Evolutionary conservation across 768 basidiomycete genomes (phyloP), one percentile per base, ranked within the genome.

Genomic region (Rhodotorula toruloides): DNA sequence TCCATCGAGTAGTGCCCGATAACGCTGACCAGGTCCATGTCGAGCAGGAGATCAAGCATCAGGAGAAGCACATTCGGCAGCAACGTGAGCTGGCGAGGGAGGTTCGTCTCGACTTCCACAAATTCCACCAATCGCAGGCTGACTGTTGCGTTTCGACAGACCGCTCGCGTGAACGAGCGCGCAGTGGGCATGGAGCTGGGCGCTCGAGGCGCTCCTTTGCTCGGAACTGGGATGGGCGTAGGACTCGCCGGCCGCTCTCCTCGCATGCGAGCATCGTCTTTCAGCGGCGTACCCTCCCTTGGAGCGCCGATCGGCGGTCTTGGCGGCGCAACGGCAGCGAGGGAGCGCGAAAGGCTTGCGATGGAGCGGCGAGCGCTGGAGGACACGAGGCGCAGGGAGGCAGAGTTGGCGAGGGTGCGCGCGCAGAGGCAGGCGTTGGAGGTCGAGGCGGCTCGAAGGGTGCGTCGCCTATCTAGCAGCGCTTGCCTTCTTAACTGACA

Each of bases 41-140:
- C 5, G 3, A 4, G 52, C 37, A 54, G 53, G 53, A 39, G 49
- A 53, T 58, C 49, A 46, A 64, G 48, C 60, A 61, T n/a, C 43
- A 58, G n/a, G 43, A 67, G 55, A 44, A 43, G 10, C 39, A 61
- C 27, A 49, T 66, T 9, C 47, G 59, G 19, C 42, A 61, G 31
- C 34, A 43, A 3, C 43, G 34, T 2, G 42, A 54, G 25, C 36
- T 65, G 25, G 40, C 54, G 53, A 9, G 53, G 13, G 37, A 54
- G 58, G 53, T 39, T 25, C 25, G 37, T 17, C 37, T 58, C 37
- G 9, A 5, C 27, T 16, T 9, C 54, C 4, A 6, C 16, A 32
- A 8, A 25, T 13, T 17, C 16, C 22, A 22, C 44, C 16, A 12
- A 14, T 37, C 37, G 21, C 9, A 8, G 3, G 25, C 47, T 27